Evolutionary conservation across 345 rosid genomes (phyloP).

Genomic region (Boechera divaricarpa): DNA sequence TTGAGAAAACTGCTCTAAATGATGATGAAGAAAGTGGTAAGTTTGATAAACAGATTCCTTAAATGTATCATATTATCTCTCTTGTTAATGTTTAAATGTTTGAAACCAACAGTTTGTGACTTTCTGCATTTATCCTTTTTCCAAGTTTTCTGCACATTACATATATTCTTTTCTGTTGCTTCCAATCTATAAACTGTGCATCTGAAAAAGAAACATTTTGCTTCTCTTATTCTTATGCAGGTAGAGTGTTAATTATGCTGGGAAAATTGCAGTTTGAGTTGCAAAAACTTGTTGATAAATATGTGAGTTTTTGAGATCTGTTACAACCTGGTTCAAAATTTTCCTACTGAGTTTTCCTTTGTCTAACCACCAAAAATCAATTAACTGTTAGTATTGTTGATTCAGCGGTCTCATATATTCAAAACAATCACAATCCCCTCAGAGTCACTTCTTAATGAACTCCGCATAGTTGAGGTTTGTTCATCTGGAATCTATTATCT

Average conservation of each 20-base stretch:
- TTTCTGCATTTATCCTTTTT: conserved; percentile 20
- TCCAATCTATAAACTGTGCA: conserved; percentile 2
- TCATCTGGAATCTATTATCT: conserved; percentile 27
- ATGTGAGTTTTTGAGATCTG: conserved; percentile 61
- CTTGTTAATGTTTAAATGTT: neutral
- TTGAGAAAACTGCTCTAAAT: conserved; percentile 74
- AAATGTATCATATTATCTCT: neutral
- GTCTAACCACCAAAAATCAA: conserved; percentile 13
- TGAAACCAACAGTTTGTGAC: conserved; percentile 1
- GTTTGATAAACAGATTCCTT: conserved; percentile 29
- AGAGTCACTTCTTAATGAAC: conserved; percentile 96
- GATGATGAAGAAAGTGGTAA: conserved; percentile 93
- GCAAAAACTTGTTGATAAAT: conserved; percentile 82
- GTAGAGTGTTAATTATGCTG: conserved; percentile 76
- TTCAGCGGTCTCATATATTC: conserved; percentile 87
- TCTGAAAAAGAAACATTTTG: neutral
- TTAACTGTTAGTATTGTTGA: conserved; percentile 24
- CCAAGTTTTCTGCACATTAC: neutral
- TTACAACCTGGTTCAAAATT: conserved; percentile 7
- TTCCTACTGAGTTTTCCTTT: conserved; percentile 14
- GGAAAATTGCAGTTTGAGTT: conserved; percentile 90
- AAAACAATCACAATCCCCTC: conserved; percentile 89
- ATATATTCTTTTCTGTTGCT: conserved; percentile 11
- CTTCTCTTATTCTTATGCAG: conserved; percentile 54
- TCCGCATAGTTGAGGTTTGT: conserved; percentile 94